Conservation (phyloP, 179 eudicot genomes). For the Corrigiola litoralis region DNA sequence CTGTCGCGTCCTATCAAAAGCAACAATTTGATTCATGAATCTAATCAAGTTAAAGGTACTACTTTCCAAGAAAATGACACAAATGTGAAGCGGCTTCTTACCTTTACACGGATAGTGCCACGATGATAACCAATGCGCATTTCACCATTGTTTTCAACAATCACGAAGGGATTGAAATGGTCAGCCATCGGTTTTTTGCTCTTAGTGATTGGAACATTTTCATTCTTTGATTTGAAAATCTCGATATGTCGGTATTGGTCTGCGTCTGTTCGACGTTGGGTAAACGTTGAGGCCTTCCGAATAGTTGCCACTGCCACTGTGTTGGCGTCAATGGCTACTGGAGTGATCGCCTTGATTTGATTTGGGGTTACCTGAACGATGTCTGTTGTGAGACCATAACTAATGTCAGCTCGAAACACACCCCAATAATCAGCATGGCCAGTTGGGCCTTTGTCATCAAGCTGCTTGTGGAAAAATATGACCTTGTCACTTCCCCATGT, state of each 20-base stretch:
- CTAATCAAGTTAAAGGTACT: no score
- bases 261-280: not conserved
- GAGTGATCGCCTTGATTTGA: slow-evolving; percentile 13
- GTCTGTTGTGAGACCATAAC: not conserved
- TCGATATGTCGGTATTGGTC: slow-evolving; percentile 14
- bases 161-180: not conserved
- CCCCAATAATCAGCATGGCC: slow-evolving; percentile 4
- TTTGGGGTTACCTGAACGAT: slow-evolving; percentile 1
- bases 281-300: slow-evolving; percentile 1
- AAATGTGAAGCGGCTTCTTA: no score
- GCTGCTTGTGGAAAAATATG: slow-evolving; percentile 13
- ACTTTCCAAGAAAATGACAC: no score
- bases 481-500: slow-evolving; percentile 17
- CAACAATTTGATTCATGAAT: not conserved
- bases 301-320: slow-evolving; percentile 14
- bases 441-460: not conserved
- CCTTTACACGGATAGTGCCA: not conserved
- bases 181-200: not conserved
- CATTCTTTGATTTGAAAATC: not conserved
- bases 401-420: slow-evolving; percentile 4
- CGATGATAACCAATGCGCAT: slow-evolving; percentile 5
- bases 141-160: not conserved
- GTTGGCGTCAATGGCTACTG: slow-evolving; percentile 7
- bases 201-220: not conserved
- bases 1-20: not conserved